A percentile compares a stretch with the other conserved stretches of the same genome.
phyloP scores from a whole-genome alignment of 176 grass and related monocot species.

The Canna indica region DNA sequence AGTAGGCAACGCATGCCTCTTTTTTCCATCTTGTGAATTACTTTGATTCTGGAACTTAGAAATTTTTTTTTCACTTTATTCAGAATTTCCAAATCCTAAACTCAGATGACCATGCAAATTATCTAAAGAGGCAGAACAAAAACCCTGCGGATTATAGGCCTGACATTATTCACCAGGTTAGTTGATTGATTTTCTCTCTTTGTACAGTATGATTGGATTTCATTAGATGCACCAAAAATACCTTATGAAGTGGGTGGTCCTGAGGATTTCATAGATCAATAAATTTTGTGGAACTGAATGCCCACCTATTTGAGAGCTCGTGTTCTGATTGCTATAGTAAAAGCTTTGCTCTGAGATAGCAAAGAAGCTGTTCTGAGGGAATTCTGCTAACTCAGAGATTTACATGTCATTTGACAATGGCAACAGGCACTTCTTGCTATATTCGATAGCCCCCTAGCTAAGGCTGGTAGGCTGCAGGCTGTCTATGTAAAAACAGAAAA shows the following conservation, averaged over 20 bases:
- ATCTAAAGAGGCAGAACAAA: conserved; percentile 69
- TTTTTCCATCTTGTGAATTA: no score
- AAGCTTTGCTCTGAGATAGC: not conserved
- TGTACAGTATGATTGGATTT: not conserved
- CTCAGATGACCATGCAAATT: conserved; percentile 87
- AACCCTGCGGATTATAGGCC: conserved; percentile 92
- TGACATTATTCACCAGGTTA: conserved; percentile 95
- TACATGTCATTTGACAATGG: not conserved
- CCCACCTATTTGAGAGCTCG: not conserved
- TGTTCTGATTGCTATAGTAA: not conserved
- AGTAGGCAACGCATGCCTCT: not conserved
- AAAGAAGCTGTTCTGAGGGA: no score
- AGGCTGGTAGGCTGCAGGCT: conserved; percentile 86
- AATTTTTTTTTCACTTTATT: conserved; percentile 13
- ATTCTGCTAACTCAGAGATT: not conserved
- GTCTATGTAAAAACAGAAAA: conserved; percentile 93
- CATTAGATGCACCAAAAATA: not conserved
- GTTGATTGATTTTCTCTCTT: not conserved
- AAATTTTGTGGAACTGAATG: no score
- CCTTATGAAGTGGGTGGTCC: not conserved
- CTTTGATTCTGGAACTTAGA: not conserved
- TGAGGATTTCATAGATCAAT: not conserved
- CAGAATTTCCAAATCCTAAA: conserved; percentile 92
- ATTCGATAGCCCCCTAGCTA: conserved; percentile 92
- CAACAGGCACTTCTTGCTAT: conserved; percentile 77